phyloP scores from a whole-genome alignment of 163 green algal genomes.

The Botryococcus braunii region DNA sequence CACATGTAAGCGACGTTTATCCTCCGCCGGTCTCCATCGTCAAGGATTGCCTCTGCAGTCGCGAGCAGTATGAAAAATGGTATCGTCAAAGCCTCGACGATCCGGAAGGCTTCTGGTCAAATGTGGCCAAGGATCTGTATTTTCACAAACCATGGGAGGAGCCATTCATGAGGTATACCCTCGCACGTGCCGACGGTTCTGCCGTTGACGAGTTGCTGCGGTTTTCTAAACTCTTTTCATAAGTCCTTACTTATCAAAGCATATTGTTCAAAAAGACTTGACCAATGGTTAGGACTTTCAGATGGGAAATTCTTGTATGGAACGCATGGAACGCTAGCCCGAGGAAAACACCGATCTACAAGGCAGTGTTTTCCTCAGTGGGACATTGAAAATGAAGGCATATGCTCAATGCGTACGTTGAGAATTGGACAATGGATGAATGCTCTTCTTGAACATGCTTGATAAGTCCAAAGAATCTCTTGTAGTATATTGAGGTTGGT shows the following conservation, averaged over 20 bases:
- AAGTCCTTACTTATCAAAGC: no score
- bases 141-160: slow-evolving; percentile 51
- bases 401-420: not conserved
- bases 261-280: no score
- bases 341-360: not conserved
- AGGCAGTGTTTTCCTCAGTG: not conserved
- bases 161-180: not conserved
- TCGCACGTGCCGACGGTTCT: not conserved
- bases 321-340: not conserved
- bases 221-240: no score
- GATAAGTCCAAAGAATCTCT: not conserved
- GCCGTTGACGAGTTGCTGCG: not conserved
- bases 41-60: no score
- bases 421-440: not conserved
- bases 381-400: not conserved
- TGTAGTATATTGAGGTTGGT: not conserved
- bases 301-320: not conserved
- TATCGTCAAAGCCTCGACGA: slow-evolving; percentile 71
- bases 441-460: not conserved
- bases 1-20: no score
- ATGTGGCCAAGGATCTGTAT: slow-evolving; percentile 57
- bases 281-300: not conserved
- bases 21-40: no score
- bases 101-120: slow-evolving; percentile 75
- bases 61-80: slow-evolving; percentile 67